Evolutionary conservation across 106 monocot species (phyloP), one percentile per base, ranked within the genome.

Genomic region (Phalaenopsis aphrodite): DNA sequence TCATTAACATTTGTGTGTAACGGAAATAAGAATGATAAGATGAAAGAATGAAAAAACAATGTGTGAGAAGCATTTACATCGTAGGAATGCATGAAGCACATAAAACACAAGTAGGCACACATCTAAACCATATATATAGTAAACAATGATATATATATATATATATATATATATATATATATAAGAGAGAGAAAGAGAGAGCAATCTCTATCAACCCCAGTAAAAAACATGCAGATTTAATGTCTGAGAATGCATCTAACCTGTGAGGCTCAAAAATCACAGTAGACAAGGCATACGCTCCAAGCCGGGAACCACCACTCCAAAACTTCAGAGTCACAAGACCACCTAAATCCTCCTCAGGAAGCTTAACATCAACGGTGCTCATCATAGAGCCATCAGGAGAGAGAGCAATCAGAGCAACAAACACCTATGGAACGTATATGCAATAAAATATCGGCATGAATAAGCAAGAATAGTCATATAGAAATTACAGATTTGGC

Each of bases 191-290:
- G 11, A 52, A 15, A 52, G 15, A 52, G 0, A 52, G 2, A 52
- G 30, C 30, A 30, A 0, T 30, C 30, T 30, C 30, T 30, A 71
- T 74, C 43, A 45, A 74, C 45, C 2, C 42, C 74, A 69, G 39
- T 37, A 39, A 69, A 39, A 37, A 52, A 12, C 69, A 42, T 45
- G 41, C n/a, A 45, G 12, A 19, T 19, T 75, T 76, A 61, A 81
- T 30, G 55, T 83, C 58, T 56, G 36, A 24, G 41, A 39, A 21
- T 74, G 41, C 37, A 49, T 10, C 55, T 55, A 46, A 98, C 97
- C 92, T 89, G 82, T 94, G 98, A 88, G 98, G 98, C 77, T 98
- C 98, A 89, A 94, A 92, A 71, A 98, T 91, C 72, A 98, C 87
- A 23, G 98, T 98, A 41, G 90, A 88, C 74, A 98, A 83, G 49